Evolutionary conservation across 306 rosid species (phyloP), one percentile per base, ranked within the genome.

Genomic region (Glycine latifolia): DNA sequence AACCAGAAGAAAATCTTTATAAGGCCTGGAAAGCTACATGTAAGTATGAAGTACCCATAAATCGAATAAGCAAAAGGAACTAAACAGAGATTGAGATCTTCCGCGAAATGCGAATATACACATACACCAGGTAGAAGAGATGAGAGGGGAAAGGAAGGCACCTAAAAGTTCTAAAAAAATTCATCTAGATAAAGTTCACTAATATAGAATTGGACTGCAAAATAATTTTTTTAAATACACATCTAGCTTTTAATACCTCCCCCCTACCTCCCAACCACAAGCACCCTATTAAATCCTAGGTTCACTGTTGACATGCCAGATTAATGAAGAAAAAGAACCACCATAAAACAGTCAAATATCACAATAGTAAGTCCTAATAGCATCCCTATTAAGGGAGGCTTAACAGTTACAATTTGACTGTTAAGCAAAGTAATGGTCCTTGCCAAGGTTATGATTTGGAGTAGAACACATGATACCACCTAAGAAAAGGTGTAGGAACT

Each of bases 51-150:
- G 31, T 4, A 33, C 43, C 16, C 50, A 75, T 49, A 53, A 60
- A 76, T 44, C 46, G 75, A 71, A 53, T 46, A 56, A 26, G 59
- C 75, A 71, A 43, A 63, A 63, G 76, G 48, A 83, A 8, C 50
- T 70, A 17, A 44, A 41, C 5, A 17, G 52, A 44, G 33, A 58
- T 52, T 59, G 12, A 61, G 15, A 75, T 35, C 55, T 35, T 49
- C 15, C 20, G 55, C 5, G 12, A 39, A 39, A 39, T 39, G 44
- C 1, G 6, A 67, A 41, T 74, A 41, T 48, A 75, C 17, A 47
- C n/a, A 20, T 6, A 26, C 31, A 26, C 31, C 31, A 26, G 31
- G 31, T 26, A 26, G 31, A 26, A 26, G 31, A 26, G 31, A 26
- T 26, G 26, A 66, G 9, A 14, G 6, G 35, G 35, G 10, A 15